Evolutionary conservation across 495 filamentous ascomycete genomes (phyloP).

Genomic region (Schizothecium vesticola): DNA sequence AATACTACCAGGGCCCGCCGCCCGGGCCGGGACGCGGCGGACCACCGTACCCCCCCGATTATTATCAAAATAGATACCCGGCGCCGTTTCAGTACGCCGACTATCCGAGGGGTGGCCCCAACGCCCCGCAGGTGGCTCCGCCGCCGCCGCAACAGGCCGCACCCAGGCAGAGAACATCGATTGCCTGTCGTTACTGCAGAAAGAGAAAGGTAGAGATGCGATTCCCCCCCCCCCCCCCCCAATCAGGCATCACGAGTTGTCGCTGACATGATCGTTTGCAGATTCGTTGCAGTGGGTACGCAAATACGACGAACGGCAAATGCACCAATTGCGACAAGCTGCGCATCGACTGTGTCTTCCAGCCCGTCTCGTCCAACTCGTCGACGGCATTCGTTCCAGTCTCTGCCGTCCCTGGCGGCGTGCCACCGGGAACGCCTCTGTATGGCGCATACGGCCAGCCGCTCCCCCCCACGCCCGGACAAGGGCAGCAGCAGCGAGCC

Average conservation of each 20-base stretch:
- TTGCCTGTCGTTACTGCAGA: slow-evolving; percentile 47
- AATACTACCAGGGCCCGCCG: slow-evolving; percentile 20
- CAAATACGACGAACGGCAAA: slow-evolving; percentile 44
- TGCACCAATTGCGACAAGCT: slow-evolving; percentile 49
- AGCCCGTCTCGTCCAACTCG: slow-evolving; percentile 44
- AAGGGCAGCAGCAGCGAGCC: slow-evolving; percentile 7
- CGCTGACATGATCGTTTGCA: slow-evolving; percentile 19
- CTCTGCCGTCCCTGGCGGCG: slow-evolving; percentile 40
- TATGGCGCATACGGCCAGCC: slow-evolving; percentile 49
- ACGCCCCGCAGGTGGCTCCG: slow-evolving; percentile 16
- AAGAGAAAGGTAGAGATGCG: slow-evolving; percentile 42
- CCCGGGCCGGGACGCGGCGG: slow-evolving; percentile 11
- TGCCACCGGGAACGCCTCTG: slow-evolving; percentile 44
- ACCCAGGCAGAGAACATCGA: slow-evolving; percentile 46
- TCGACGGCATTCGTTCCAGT: slow-evolving; percentile 47
- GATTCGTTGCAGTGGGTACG: slow-evolving; percentile 52
- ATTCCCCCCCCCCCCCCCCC: not conserved
- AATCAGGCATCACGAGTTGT: not conserved
- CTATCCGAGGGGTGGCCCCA: slow-evolving; percentile 14
- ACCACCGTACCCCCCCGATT: slow-evolving; percentile 1
- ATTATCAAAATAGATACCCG: slow-evolving; percentile 17
- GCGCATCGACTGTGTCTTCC: slow-evolving; percentile 48
- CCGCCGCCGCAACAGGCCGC: slow-evolving; percentile 35
- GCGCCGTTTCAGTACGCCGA: slow-evolving; percentile 21
- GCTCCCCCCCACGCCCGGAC: slow-evolving; percentile 23